Evolutionary conservation across 768 basidiomycete species (phyloP).

Genomic region (Tylopilus felleus): DNA sequence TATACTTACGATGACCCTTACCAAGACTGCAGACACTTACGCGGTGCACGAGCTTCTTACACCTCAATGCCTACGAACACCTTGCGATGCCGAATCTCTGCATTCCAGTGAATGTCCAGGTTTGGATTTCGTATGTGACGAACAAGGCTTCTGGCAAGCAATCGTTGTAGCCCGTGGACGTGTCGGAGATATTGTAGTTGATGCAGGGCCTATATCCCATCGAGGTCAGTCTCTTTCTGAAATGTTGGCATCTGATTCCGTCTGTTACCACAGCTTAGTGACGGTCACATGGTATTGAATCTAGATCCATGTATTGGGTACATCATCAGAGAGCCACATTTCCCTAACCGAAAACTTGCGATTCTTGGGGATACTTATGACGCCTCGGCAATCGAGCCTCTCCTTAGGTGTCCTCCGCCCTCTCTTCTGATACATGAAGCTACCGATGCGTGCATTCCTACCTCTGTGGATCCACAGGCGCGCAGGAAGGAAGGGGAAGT

Average conservation of each 20-base stretch:
- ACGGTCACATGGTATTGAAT: not conserved
- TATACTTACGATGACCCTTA: slow-evolving; percentile 64
- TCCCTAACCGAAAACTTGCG: slow-evolving; percentile 57
- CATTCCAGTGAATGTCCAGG: slow-evolving; percentile 68
- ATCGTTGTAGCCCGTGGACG: slow-evolving; percentile 41
- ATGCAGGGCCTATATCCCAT: slow-evolving; percentile 75
- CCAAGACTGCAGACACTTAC: slow-evolving; percentile 57
- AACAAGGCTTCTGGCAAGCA: slow-evolving; percentile 65
- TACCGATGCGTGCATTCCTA: slow-evolving; percentile 70
- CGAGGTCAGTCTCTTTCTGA: slow-evolving; percentile 47
- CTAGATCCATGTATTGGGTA: slow-evolving; percentile 80
- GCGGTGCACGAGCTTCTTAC: slow-evolving; percentile 76
- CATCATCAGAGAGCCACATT: slow-evolving; percentile 57
- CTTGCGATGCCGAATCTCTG: slow-evolving; percentile 46
- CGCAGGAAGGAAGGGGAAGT: slow-evolving; percentile 42
- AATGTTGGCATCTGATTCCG: not conserved
- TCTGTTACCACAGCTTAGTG: not conserved
- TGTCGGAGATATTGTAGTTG: slow-evolving; percentile 48
- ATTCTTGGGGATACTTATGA: slow-evolving; percentile 79
- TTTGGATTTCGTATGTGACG: slow-evolving; percentile 48
- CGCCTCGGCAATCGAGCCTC: slow-evolving; percentile 53
- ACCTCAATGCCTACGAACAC: slow-evolving; percentile 48
- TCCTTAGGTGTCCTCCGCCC: slow-evolving; percentile 47
- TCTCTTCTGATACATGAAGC: slow-evolving; percentile 85
- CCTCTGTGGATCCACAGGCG: slow-evolving; percentile 46